phyloP scores from a whole-genome alignment of 1,284 basidiomycete species.

The Entoloma clypeatum region DNA sequence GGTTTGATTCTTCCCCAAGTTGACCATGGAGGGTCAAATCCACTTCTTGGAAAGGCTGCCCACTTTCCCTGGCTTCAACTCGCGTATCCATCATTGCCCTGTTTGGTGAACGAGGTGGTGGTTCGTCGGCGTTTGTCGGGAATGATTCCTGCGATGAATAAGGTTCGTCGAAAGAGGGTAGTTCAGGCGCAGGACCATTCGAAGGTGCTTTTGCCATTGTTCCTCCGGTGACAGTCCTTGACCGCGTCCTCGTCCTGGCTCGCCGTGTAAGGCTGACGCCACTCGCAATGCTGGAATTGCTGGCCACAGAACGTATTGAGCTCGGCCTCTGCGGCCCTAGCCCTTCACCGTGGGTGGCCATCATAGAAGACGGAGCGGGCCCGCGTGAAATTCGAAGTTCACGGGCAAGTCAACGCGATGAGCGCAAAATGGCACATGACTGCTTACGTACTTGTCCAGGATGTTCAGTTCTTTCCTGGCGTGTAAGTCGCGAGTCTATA shows the following conservation, averaged over 20 bases:
- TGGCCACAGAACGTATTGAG: slow-evolving; percentile 42
- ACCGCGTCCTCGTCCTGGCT: slow-evolving; percentile 41
- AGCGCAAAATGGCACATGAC: slow-evolving; percentile 8
- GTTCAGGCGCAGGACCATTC: slow-evolving; percentile 25
- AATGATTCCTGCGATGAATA: slow-evolving; percentile 16
- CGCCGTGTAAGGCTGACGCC: slow-evolving; percentile 39
- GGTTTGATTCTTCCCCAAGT: slow-evolving; percentile 21
- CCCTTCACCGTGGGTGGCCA: slow-evolving; percentile 21
- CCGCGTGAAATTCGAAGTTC: slow-evolving; percentile 7
- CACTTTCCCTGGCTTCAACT: slow-evolving; percentile 1
- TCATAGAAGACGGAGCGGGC: slow-evolving; percentile 13
- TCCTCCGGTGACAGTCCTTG: slow-evolving; percentile 37
- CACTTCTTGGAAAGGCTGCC: slow-evolving; percentile 1
- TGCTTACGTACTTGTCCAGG: slow-evolving; percentile 4
- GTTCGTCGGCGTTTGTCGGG: slow-evolving; percentile 5
- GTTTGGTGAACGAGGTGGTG: slow-evolving; percentile 26
- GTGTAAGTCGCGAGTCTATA: slow-evolving; percentile 11
- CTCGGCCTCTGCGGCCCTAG: slow-evolving; percentile 26
- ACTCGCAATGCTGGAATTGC: slow-evolving; percentile 40
- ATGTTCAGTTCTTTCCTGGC: slow-evolving; percentile 12
- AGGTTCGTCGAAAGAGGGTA: slow-evolving; percentile 28
- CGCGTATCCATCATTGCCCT: slow-evolving; percentile 10
- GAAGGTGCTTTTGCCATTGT: slow-evolving; percentile 22
- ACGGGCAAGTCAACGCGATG: slow-evolving; percentile 7
- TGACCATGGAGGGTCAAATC: slow-evolving; percentile 8